Evolutionary conservation across 1,284 basidiomycete species (phyloP).

Genomic region (Trametes sp.): DNA sequence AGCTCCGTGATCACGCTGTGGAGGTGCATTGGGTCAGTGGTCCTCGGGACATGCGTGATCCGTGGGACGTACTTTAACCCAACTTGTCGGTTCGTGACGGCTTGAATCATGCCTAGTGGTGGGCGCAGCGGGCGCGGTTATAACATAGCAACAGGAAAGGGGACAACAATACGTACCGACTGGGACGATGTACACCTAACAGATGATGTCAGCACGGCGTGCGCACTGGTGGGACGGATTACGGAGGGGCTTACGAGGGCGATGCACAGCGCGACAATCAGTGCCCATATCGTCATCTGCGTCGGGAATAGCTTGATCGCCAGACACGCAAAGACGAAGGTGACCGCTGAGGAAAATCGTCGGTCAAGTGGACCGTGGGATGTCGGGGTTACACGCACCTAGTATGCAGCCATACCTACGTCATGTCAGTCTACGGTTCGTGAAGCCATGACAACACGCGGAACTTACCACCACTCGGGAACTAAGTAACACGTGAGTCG

Average conservation of each 20-base stretch:
- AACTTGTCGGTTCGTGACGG: slow-evolving; percentile 60
- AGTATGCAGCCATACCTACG: slow-evolving; percentile 42
- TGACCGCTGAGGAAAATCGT: slow-evolving; percentile 42
- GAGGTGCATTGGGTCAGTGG: not conserved
- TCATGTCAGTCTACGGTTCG: not conserved
- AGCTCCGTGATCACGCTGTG: slow-evolving; percentile 55
- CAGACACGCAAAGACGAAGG: slow-evolving; percentile 68
- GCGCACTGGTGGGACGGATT: not conserved
- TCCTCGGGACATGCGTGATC: not conserved
- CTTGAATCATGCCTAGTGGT: slow-evolving; percentile 55
- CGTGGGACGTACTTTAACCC: slow-evolving; percentile 47
- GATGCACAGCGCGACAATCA: slow-evolving; percentile 51
- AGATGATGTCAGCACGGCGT: not conserved
- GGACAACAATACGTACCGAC: slow-evolving; percentile 39
- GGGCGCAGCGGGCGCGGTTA: not conserved
- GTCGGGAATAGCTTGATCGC: slow-evolving; percentile 74
- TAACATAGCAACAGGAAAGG: not conserved
- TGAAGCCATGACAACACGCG: not conserved
- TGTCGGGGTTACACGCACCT: slow-evolving; percentile 23
- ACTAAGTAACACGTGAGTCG: too few species aligned
- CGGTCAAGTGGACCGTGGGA: not conserved
- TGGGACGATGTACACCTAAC: slow-evolving; percentile 54
- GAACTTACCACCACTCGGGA: slow-evolving; percentile 46
- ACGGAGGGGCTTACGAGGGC: slow-evolving; percentile 33
- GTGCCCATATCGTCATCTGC: slow-evolving; percentile 68